Evolutionary conservation across 768 basidiomycete species (phyloP), one percentile per base, ranked within the genome.

Genomic region (Cyclocybe cylindracea): DNA sequence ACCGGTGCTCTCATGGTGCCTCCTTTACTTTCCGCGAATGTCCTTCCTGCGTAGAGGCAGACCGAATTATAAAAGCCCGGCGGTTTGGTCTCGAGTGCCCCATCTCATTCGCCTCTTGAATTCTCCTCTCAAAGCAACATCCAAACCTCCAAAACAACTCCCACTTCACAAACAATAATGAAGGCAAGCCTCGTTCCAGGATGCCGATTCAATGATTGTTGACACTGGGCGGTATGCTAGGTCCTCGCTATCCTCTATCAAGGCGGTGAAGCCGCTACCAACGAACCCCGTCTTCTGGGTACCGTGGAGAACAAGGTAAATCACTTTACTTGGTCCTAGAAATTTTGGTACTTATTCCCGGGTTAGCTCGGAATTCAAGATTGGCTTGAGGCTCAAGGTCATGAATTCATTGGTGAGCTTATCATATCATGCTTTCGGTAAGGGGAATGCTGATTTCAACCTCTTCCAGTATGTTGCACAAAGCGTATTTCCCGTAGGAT

Each of bases 201-300:
- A 40, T 14, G 19, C 2, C 39, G 29, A 45, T 39, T 40, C 40
- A 39, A 35, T 24, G 18, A 51, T 39, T 39, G 58, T 51, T 43
- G 24, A 24, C 24, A 24, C 24, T 61, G 46, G 47, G 54, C 34
- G 18, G 51, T 37, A 55, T 43, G 18, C 33, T 31, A 90, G 85
- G 71, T 91, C 61, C 79, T 91, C 42, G 86, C 86, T 63, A 84
- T 90, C 61, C 78, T 90, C 43, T 90, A 89, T 72, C 75, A 78
- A 55, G 89, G 89, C 62, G 78, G 76, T 62, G 61, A 82, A 53
- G 82, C 86, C 51, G 88, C 89, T 51, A 57, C 70, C 57, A 71
- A 85, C 59, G 88, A 91, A 68, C 79, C 86, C 37, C 85, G 88
- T 67, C 82, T 91, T 24, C 76, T 91, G 16, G 91, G 91, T 46